These are phyloP conservation scores for Artemisia tridentata DNA, from an alignment of 129 eudicot species.

Conservation along the genomic window DNA sequence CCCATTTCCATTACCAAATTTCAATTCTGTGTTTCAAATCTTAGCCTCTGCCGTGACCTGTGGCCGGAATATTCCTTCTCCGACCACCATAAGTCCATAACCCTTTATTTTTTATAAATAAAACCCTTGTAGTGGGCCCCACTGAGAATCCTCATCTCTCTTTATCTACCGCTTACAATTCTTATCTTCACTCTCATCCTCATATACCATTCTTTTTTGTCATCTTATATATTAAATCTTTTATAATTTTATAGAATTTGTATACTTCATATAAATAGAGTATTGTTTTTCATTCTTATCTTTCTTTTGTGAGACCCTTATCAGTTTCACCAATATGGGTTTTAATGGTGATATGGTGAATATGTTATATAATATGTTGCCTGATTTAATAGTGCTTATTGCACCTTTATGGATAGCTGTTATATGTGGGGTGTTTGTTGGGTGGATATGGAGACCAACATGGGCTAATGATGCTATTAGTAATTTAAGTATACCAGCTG, in stretches of 20 bases:
- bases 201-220: conserved; percentile 29
- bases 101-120: background rate
- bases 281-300: conserved; percentile 17
- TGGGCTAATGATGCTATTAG: conserved; percentile 46
- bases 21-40: background rate
- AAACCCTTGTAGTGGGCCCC: conserved; percentile 20
- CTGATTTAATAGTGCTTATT: conserved; percentile 52
- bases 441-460: conserved; percentile 82
- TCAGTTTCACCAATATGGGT: conserved; percentile 30
- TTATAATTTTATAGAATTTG: background rate
- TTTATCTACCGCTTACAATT: conserved; percentile 31
- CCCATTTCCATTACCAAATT: conserved; percentile 4
- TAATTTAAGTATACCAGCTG: conserved; percentile 4
- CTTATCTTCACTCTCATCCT: conserved; percentile 34
- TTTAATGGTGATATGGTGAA: conserved; percentile 40
- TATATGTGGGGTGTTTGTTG: conserved; percentile 76
- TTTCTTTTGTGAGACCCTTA: background rate
- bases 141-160: conserved; percentile 26
- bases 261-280: too few species aligned
- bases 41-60: conserved; percentile 4
- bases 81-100: conserved; percentile 16
- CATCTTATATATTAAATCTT: conserved; percentile 1
- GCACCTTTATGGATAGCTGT: conserved; percentile 73
- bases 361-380: conserved; percentile 31
- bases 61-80: conserved; percentile 1